Base-by-base conservation (phyloP, 2,329 filamentous ascomycete species). In the Thelonectria blattea region DNA sequence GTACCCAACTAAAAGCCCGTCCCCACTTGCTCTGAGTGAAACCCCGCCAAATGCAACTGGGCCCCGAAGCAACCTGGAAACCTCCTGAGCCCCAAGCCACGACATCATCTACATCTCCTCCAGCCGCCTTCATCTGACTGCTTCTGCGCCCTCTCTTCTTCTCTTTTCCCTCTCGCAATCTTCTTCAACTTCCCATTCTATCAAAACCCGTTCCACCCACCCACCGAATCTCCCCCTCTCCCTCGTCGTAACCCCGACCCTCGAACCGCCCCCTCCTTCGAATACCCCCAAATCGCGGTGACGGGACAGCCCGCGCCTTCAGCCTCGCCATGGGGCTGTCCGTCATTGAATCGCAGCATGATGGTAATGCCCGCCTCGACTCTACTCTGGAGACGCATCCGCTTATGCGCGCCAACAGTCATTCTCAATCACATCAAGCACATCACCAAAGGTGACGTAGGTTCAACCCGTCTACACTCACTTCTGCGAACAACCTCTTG, bases 391-490 rank as follows among this genome's bases (percentile, higher is more conserved):
- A 10, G 18, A 9, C n/a, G 15, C 2, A 32, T 27, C 39, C 10
- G 34, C 43, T 49, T 24, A 75, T 65, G 49, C 49, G 42, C 39
- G 10, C 14, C 22, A 18, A 32, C 50, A 78, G 76, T 70, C 37
- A 78, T 78, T 52, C 67, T 78, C 30, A 69, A 75, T 34, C 76
- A 78, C 68, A 90, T 97, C 72, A 89, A 89, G 73, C 83, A 87
- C 73, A 91, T 93, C 65, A 94, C 91, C 60, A 87, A 86, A 75
- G 89, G 90, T 79, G 92, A 97, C 76, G 91, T 95, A 83, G 76
- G 86, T 60, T 66, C 34, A 22, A 37, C 48, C 37, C 34, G 43
- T 39, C 41, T 45, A 42, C 43, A n/a, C 22, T 20, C 27, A 30
- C 22, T 39, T 10, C 49, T 46, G 45, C 20, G 30, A 22, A 22